Evolutionary conservation across 805 yeast species (phyloP), one percentile per base, ranked within the genome.

Genomic region (Suhomyces faveliae): DNA sequence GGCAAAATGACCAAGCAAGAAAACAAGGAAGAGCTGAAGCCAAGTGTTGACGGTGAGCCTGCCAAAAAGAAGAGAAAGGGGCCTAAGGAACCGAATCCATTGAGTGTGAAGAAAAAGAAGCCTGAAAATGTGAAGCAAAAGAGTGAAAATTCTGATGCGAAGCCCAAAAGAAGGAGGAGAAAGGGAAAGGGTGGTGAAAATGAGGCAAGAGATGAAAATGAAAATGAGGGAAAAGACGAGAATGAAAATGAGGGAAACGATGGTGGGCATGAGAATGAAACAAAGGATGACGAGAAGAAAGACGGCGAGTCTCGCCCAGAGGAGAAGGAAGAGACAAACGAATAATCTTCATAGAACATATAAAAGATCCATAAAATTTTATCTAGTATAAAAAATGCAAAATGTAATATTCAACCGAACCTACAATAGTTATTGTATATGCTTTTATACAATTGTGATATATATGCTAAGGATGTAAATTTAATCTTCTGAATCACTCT

Each of bases 41-140:
- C 63, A 11, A 59, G 50, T 2, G 48, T 42, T 3, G 50, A 46
- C 19, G 50, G 23, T 10, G 45, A 20, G 20, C 52, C 58, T 11
- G 52, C 51, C 35, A 52, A 45, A 20, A 75, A 79, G 62, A 84
- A 81, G 66, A 76, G 80, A 51, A 81, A 74, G 57, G 90, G 91
- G 3, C 85, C 37, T 17, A 33, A 33, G 15, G 91, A 79, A 24
- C 96, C 97, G 5, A 92, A 92, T 63, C 97, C 98, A 1, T 71
- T 92, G 57, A 90, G 97, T 70, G 73, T 89, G 45, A 90, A 89
- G 70, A 89, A 85, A 74, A 85, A 83, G 71, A 80, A 79, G 64
- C 38, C 33, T 5, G 38, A 41, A 41, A 45, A 42, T n/a, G 17
- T 27, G 17, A 17, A 42, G 27, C n/a, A n/a, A 29, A 45, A 39